Conservation (phyloP, 805 yeast species). For the Candida hispaniensis region DNA sequence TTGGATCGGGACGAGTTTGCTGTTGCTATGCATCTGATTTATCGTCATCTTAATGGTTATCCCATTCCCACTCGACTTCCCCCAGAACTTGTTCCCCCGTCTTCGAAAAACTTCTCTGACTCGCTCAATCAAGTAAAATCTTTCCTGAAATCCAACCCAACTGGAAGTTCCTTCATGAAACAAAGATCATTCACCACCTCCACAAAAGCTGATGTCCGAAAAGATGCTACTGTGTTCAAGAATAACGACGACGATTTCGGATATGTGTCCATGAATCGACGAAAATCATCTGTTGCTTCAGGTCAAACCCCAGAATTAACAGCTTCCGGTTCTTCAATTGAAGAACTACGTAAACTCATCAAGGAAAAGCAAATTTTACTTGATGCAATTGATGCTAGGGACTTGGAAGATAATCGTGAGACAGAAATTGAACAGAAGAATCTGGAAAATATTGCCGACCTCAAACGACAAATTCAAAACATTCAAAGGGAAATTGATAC, state of each 20-base stretch:
- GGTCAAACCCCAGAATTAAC: slow-evolving; percentile 9
- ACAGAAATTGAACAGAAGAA: slow-evolving; percentile 33
- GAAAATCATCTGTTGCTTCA: slow-evolving; percentile 32
- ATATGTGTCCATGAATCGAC: slow-evolving; percentile 53
- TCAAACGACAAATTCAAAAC: slow-evolving; percentile 48
- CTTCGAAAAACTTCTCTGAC: slow-evolving; percentile 62
- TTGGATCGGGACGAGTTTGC: slow-evolving; percentile 86
- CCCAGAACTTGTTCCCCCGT: slow-evolving; percentile 82
- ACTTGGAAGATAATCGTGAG: slow-evolving; percentile 30
- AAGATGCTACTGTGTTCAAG: slow-evolving; percentile 50
- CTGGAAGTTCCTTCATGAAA: slow-evolving; percentile 26
- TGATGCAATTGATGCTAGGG: slow-evolving; percentile 62
- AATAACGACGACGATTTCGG: slow-evolving; percentile 59
- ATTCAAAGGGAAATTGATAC: slow-evolving; percentile 33
- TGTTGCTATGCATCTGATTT: slow-evolving; percentile 93
- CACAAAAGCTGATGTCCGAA: slow-evolving; percentile 29
- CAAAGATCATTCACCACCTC: slow-evolving; percentile 27
- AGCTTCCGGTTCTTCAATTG: slow-evolving; percentile 33
- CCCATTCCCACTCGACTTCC: slow-evolving; percentile 78
- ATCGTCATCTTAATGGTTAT: slow-evolving; percentile 78
- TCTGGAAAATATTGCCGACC: slow-evolving; percentile 46
- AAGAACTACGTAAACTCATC: slow-evolving; percentile 50
- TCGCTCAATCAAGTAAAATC: slow-evolving; percentile 62
- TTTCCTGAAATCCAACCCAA: slow-evolving; percentile 35
- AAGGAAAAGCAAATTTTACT: slow-evolving; percentile 62